Base-by-base conservation (phyloP, 148 eudicot genomes). In the Silene conica region DNA sequence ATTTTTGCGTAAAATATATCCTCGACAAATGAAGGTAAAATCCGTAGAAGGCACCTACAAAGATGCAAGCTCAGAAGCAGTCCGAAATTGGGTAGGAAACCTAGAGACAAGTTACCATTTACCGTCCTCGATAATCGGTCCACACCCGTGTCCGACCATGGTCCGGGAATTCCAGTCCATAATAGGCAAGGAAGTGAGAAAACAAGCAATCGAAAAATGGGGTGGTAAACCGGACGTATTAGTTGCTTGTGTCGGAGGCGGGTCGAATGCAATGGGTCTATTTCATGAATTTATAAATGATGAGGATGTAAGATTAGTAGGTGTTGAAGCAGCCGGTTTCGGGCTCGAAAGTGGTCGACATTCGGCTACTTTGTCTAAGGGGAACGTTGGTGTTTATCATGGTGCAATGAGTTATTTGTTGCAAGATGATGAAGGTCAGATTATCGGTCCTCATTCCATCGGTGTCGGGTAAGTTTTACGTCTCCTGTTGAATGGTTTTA, bases 91-190 rank as follows among this genome's bases (percentile, higher is more conserved):
- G 85, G 78, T 83, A 3, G 62, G 65, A 18, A 68, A 78, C 70
- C 46, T 87, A 5, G 86, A 83, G 19, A 81, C 76, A 9, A 79
- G 76, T 77, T 87, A 83, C 45, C 78, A 71, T 76, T 41, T 84
- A 11, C 26, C 77, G 0, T 81, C 81, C 1, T 64, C 88, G 0
- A 77, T 80, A 0, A 70, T 83, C 3, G 96, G 96, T 41, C 98
- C 98, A 0, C 98, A 92, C 77, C 98, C 96, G 5, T 88, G 82
- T 43, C 98, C 98, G 5, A 90, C 80, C 73, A 92, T 92, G 89
- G 98, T 92, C 26, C 78, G 93, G 11, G 91, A 92, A 38, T 92
- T 92, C 76, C 98, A 92, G 67, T 86, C 93, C 0, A 83, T 90
- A 45, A 90, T 92, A 19, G 98, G 97, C 8, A 90, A 90, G 68